Conservation (phyloP, 2,329 filamentous ascomycete genomes). For the Ceratocystis cubensis region DNA sequence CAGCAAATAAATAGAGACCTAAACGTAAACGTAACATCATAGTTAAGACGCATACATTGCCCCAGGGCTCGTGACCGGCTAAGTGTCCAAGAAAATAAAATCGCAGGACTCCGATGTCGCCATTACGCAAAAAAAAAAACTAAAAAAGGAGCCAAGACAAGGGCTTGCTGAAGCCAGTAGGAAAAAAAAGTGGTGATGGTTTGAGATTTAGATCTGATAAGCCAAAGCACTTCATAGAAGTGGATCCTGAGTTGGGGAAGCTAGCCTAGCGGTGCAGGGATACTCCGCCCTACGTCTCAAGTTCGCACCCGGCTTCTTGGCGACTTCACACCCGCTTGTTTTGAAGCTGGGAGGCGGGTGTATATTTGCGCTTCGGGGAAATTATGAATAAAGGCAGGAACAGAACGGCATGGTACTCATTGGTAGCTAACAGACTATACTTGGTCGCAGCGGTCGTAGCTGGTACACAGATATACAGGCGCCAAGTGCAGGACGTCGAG, state of each 20-base stretch:
- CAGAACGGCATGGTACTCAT: background rate
- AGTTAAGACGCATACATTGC: background rate
- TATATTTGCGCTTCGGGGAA: background rate
- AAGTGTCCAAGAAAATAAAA: background rate
- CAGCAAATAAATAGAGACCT: background rate
- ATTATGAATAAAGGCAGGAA: background rate
- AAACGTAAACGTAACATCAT: background rate
- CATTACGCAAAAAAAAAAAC: background rate
- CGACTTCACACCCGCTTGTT: background rate
- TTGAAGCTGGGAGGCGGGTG: background rate
- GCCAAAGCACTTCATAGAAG: conserved; percentile 3
- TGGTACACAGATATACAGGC: background rate
- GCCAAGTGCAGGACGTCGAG: background rate
- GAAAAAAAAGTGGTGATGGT: conserved; percentile 17
- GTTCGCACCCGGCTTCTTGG: background rate
- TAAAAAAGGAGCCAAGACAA: background rate
- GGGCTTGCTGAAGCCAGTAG: background rate
- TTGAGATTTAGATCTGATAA: conserved; percentile 17
- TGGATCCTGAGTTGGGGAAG: background rate
- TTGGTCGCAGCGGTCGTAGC: background rate
- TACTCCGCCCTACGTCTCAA: background rate
- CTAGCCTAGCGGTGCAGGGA: conserved; percentile 2
- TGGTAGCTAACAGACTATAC: background rate
- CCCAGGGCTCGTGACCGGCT: background rate
- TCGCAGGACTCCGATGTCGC: conserved; percentile 9